A percentile compares a stretch with the other conserved stretches of the same genome.
These are phyloP conservation scores for Phytopythium helicoides DNA, from an alignment of 352 stramenopile genomes.

Conservation along the genomic window DNA sequence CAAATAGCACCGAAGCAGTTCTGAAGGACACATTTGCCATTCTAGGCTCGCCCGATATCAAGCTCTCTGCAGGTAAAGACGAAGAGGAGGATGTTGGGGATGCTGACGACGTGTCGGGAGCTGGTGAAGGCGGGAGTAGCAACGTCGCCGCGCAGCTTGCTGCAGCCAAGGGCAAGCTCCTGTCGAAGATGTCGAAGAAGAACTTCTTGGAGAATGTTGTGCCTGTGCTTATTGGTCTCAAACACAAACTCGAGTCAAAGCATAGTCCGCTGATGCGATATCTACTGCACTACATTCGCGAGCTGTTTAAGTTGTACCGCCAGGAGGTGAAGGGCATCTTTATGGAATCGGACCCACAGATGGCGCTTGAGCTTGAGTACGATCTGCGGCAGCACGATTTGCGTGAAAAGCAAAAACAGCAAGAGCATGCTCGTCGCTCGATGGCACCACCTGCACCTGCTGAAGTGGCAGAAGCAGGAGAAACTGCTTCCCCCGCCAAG, in stretches of 20 bases:
- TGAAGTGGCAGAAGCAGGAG: background rate
- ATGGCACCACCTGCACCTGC: background rate
- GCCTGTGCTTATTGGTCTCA: conserved; percentile 95
- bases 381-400: conserved; percentile 87
- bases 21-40: conserved; percentile 87
- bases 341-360: conserved; percentile 90
- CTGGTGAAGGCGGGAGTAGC: conserved; percentile 21
- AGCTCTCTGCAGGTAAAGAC: conserved; percentile 59
- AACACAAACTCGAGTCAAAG: conserved; percentile 92
- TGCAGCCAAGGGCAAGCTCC: conserved; percentile 90
- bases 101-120: conserved; percentile 44
- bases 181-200: conserved; percentile 96
- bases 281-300: conserved; percentile 93
- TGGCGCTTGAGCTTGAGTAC: conserved; percentile 96
- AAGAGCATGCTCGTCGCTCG: conserved; percentile 19
- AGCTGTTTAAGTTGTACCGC: conserved; percentile 93
- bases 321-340: conserved; percentile 92
- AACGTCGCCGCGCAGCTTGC: conserved; percentile 73
- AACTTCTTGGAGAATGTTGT: conserved; percentile 97
- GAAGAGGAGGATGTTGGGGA: conserved; percentile 56
- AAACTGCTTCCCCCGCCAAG: background rate
- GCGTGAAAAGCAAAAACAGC: conserved; percentile 55
- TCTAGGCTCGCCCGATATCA: conserved; percentile 86
- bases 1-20: conserved; percentile 87
- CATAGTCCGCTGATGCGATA: conserved; percentile 93